These are phyloP conservation scores for Metschnikowia kunwiensis DNA, from an alignment of 805 yeast species.

Conservation along the genomic window DNA sequence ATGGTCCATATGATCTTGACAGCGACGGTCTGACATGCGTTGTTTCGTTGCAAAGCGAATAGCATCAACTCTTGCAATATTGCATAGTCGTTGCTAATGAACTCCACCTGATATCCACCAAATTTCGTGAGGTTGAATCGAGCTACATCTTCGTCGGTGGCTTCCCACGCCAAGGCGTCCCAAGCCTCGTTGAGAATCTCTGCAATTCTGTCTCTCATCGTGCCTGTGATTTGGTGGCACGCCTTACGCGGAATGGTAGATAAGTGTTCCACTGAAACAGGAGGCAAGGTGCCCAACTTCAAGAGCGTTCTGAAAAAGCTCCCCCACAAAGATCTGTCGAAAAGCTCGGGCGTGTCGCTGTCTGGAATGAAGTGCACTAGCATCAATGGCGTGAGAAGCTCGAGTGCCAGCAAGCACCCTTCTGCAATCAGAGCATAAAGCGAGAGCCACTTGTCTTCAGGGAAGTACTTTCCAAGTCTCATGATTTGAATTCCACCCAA, in stretches of 20 bases:
- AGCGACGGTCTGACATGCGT: slow-evolving; percentile 58
- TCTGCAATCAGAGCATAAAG: slow-evolving; percentile 56
- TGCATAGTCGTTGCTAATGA: slow-evolving; percentile 54
- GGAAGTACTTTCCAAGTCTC: slow-evolving; percentile 57
- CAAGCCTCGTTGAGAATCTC: slow-evolving; percentile 57
- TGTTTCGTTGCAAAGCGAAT: slow-evolving; percentile 65
- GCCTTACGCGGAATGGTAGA: slow-evolving; percentile 73
- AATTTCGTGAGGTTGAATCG: slow-evolving; percentile 59
- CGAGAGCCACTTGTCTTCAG: slow-evolving; percentile 71
- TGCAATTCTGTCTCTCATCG: slow-evolving; percentile 59
- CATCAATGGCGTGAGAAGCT: slow-evolving; percentile 50
- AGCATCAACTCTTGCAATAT: slow-evolving; percentile 63
- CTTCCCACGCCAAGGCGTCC: slow-evolving; percentile 69
- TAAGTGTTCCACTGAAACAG: slow-evolving; percentile 66
- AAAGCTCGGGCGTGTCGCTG: slow-evolving; percentile 46
- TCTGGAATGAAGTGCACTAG: slow-evolving; percentile 51
- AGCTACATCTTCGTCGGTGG: slow-evolving; percentile 48
- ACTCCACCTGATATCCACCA: slow-evolving; percentile 71
- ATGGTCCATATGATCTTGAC: slow-evolving; percentile 69
- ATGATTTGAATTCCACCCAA: slow-evolving; percentile 51
- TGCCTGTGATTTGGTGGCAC: slow-evolving; percentile 59
- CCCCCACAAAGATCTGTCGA: slow-evolving; percentile 67
- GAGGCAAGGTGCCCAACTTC: slow-evolving; percentile 60
- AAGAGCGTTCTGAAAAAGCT: slow-evolving; percentile 57
- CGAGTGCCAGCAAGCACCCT: slow-evolving; percentile 52